Percentiles rank a stretch among this genome's conserved stretches.
phyloP scores from a whole-genome alignment of 345 rosid genomes.

The Tarenaya hassleriana region DNA sequence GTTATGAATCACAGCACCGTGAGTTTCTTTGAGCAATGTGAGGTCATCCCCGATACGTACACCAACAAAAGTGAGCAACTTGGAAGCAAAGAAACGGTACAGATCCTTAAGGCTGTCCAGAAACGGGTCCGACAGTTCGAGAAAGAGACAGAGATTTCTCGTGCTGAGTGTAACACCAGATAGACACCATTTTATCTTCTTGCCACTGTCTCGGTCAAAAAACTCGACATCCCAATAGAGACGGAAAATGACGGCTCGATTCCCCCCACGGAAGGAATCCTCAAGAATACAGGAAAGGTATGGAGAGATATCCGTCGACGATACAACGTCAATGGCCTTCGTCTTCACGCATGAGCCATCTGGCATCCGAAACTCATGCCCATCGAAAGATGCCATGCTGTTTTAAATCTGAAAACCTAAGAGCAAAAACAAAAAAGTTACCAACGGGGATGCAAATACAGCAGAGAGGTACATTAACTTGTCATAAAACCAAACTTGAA shows the following conservation, averaged over 20 bases:
- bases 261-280: conserved; percentile 26
- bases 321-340: conserved; percentile 29
- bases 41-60: conserved; percentile 28
- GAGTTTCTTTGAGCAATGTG: conserved; percentile 23
- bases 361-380: conserved; percentile 27
- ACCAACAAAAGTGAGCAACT: conserved; percentile 27
- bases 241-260: conserved; percentile 24
- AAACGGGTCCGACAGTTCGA: conserved; percentile 17
- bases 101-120: conserved; percentile 25
- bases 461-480: no score
- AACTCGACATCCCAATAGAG: conserved; percentile 25
- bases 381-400: conserved; percentile 30
- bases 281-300: conserved; percentile 28
- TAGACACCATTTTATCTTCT: conserved; percentile 25
- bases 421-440: no score
- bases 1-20: conserved; percentile 23
- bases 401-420: no score
- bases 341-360: conserved; percentile 24
- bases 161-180: conserved; percentile 28
- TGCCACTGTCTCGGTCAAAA: not conserved
- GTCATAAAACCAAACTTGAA: no score
- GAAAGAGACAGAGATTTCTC: conserved; percentile 28
- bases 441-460: no score
- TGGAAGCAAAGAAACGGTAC: conserved; percentile 33
- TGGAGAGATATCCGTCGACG: conserved; percentile 28